Conservation (phyloP, 1,139 yeast genomes). For the Debaryomycetaceae sp. region DNA sequence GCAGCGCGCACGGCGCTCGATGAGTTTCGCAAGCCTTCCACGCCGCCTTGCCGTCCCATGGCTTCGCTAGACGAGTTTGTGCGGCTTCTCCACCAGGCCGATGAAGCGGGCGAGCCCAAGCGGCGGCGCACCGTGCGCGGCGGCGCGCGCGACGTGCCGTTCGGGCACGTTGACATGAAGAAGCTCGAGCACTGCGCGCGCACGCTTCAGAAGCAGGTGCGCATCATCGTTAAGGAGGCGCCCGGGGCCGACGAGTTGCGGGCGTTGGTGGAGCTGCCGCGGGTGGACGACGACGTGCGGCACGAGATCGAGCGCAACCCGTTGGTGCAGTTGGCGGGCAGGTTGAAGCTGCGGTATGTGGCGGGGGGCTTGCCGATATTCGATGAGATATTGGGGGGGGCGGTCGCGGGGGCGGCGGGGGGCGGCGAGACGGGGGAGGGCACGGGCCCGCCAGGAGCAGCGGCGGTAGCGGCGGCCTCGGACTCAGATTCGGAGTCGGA, state of each 20-base stretch:
- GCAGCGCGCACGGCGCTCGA: no score
- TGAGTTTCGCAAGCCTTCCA: no score
- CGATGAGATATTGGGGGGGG: slow-evolving; percentile 37
- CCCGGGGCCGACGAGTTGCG: slow-evolving; percentile 46
- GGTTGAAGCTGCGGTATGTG: slow-evolving; percentile 51
- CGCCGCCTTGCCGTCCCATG: no score
- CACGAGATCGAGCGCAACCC: slow-evolving; percentile 51
- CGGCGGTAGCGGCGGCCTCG: slow-evolving; percentile 10
- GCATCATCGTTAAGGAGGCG: slow-evolving; percentile 48
- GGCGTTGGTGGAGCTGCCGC: slow-evolving; percentile 18
- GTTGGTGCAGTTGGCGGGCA: slow-evolving; percentile 55
- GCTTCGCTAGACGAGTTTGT: slow-evolving; percentile 7
- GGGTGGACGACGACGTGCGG: slow-evolving; percentile 32
- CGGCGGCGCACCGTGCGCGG: no score
- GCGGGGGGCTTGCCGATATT: slow-evolving; percentile 44
- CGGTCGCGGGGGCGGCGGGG: slow-evolving; percentile 10
- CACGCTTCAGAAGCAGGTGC: slow-evolving; percentile 47
- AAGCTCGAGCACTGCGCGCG: slow-evolving; percentile 40
- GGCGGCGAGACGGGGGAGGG: slow-evolving; percentile 5
- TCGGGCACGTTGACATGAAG: slow-evolving; percentile 37
- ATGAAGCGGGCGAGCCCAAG: slow-evolving; percentile 1
- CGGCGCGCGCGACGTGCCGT: slow-evolving; percentile 6
- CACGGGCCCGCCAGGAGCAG: slow-evolving; percentile 1
- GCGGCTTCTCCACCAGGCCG: slow-evolving; percentile 7
- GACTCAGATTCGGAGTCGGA: slow-evolving; percentile 3